Base-by-base conservation (phyloP, 2,329 filamentous ascomycete genomes). In the Aureobasidium sp. region DNA sequence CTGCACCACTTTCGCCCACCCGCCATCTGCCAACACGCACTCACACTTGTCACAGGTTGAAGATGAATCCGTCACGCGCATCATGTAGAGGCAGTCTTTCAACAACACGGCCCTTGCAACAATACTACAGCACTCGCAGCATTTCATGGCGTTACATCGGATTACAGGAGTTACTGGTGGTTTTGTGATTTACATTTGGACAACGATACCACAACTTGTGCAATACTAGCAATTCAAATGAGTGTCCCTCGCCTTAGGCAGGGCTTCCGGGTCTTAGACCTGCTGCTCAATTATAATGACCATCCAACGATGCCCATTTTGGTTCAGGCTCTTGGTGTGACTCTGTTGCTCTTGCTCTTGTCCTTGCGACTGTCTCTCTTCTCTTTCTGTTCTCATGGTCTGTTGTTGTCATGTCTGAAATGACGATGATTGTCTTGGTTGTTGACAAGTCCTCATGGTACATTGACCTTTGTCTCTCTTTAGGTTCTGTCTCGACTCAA, bases 21-120 rank as follows among this genome's bases (percentile, higher is more conserved):
- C 50, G 45, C 32, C 45, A 50, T 65, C 50, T 53, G 62, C 65
- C 49, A 41, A 53, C 36, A 53, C 25, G 9, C n/a, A 58, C 54
- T 58, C 41, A 59, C 45, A 29, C 44, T 49, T 11, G 14, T 21
- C 32, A 45, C 68, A 75, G 73, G 70, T 74, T 66, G 73, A 75
- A 67, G 73, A 75, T 64, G 73, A 75, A 63, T 70, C 68, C 66
- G 68, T 75, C 60, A 75, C 73, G 54, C 93, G 90, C 79, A 90
- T 96, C 78, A 63, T 65, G 64, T 63, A 50, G 47, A 55, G 25
- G 49, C 29, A 39, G 30, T 41, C 39, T 54, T 48, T 53, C 49
- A 59, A 59, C 55, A 59, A 59, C 10, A 25, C 51, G 5, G 51
- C 27, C 45, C 34, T 57, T 16, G 25, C 29, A 41, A 13, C 34